phyloP scores from a whole-genome alignment of 805 yeast species.

The Kodamaea hsintzibuensis region DNA sequence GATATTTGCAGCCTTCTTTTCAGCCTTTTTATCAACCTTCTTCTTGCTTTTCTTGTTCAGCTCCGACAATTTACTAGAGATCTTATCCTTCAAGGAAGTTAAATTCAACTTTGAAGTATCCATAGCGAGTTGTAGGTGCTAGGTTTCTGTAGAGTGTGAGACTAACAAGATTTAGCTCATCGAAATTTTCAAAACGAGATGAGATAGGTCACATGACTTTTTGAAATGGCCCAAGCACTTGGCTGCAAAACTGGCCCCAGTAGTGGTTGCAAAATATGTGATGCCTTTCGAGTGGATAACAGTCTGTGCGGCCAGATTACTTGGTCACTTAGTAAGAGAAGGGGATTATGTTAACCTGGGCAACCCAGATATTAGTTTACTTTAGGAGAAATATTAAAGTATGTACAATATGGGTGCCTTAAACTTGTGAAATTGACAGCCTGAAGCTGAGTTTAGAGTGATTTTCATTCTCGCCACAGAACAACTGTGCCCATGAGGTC shows the following conservation, averaged over 20 bases:
- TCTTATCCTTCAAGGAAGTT: slow-evolving; percentile 64
- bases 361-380: too few species aligned
- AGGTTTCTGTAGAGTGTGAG: too few species aligned
- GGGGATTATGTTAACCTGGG: too few species aligned
- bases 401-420: too few species aligned
- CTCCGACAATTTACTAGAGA: slow-evolving; percentile 25
- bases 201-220: not conserved
- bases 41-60: slow-evolving; percentile 12
- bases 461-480: too few species aligned
- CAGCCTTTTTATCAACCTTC: slow-evolving; percentile 9
- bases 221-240: not conserved
- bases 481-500: too few species aligned
- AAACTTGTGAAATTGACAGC: too few species aligned
- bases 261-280: not conserved
- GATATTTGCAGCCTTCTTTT: slow-evolving; percentile 9
- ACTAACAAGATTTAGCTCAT: not conserved
- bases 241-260: not conserved
- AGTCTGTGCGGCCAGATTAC: too few species aligned
- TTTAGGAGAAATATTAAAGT: too few species aligned
- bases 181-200: not conserved
- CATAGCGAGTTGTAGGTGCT: slow-evolving; percentile 26
- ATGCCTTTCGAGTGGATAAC: not conserved
- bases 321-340: too few species aligned
- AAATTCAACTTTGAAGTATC: slow-evolving; percentile 47
- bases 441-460: too few species aligned